Percentiles rank a stretch among this genome's conserved stretches.
These are phyloP conservation scores for Proliferodiscus dingleyae DNA, from an alignment of 2,329 filamentous ascomycete species.

Conservation along the genomic window DNA sequence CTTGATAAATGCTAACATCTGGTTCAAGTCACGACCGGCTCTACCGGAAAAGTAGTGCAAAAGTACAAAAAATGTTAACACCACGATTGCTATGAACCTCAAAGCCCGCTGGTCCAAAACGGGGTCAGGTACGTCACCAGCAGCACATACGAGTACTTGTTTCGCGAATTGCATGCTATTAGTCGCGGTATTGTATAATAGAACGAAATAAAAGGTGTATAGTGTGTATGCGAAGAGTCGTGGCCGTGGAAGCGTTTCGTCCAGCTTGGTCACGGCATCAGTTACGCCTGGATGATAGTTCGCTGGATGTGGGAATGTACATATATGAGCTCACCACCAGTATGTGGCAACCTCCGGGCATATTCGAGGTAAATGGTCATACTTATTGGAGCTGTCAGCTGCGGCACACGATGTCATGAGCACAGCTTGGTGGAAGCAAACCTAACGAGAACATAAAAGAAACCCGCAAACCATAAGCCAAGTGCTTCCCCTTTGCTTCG, in stretches of 20 bases:
- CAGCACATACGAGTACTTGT: constrained; percentile 20
- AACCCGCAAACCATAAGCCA: constrained; percentile 40
- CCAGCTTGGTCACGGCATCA: constrained; percentile 1
- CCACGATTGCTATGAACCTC: constrained; percentile 26
- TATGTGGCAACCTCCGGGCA: constrained; percentile 37
- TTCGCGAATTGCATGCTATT: constrained; percentile 29
- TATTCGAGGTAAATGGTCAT: constrained; percentile 39
- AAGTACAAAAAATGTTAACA: constrained; percentile 2
- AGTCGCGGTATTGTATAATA: constrained; percentile 25
- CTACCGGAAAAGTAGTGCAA: constrained; percentile 7
- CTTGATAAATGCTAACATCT: constrained; percentile 3
- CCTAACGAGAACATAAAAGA: constrained; percentile 38
- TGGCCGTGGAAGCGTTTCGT: too few relatives aligned
- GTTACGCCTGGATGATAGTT: neutral
- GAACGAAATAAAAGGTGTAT: constrained; percentile 26
- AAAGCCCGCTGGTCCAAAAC: constrained; percentile 24
- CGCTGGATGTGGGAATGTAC: constrained; percentile 12
- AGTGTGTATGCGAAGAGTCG: constrained; percentile 27
- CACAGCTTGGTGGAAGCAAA: constrained; percentile 28
- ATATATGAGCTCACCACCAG: constrained; percentile 35
- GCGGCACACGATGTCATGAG: too few relatives aligned
- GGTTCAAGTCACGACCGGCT: constrained; percentile 4
- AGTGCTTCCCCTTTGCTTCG: constrained; percentile 33
- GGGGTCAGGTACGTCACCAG: constrained; percentile 13
- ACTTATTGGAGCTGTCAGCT: constrained; percentile 4